Evolutionary conservation across 2,329 filamentous ascomycete genomes (phyloP).

Genomic region (Periconia macrospinosa): DNA sequence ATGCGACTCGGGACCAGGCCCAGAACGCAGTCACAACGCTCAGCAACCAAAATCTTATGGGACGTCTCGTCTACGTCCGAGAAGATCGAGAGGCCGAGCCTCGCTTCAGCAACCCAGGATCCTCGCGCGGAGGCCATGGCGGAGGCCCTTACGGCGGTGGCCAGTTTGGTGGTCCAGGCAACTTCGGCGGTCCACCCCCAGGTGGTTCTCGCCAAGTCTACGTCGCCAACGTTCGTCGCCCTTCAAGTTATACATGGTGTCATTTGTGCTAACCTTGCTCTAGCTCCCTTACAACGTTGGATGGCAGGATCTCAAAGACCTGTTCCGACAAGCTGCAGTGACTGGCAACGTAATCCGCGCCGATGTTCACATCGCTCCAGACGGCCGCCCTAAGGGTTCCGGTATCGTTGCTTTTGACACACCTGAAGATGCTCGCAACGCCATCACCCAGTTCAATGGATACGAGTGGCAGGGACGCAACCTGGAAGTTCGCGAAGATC

Average conservation of each 20-base stretch:
- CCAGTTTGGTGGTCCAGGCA: constrained; percentile 47
- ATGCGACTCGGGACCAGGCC: constrained; percentile 98
- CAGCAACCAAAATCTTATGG: constrained; percentile 99
- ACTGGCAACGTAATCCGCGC: constrained; percentile 74
- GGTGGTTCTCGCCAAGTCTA: constrained; percentile 88
- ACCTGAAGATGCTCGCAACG: constrained; percentile 90
- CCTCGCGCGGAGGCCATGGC: constrained; percentile 55
- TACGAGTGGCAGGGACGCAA: constrained; percentile 97
- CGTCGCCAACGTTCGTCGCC: constrained; percentile 89
- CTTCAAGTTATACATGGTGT: constrained; percentile 19
- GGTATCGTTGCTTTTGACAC: constrained; percentile 97
- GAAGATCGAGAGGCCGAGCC: constrained; percentile 99
- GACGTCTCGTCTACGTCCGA: constrained; percentile 95
- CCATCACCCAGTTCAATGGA: constrained; percentile 96
- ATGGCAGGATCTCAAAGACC: constrained; percentile 98
- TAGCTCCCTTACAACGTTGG: constrained; percentile 97
- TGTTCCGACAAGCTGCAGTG: constrained; percentile 82
- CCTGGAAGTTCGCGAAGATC: constrained; percentile 94
- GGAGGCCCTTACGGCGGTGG: constrained; percentile 34
- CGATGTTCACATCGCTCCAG: constrained; percentile 89
- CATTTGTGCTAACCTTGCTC: constrained; percentile 18
- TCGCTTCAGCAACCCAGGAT: constrained; percentile 77
- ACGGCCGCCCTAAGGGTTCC: constrained; percentile 92
- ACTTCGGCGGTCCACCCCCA: constrained; percentile 51
- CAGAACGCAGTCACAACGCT: constrained; percentile 96